Conservation (phyloP, 2,329 filamentous ascomycete species). For the Beauveria bassiana region DNA sequence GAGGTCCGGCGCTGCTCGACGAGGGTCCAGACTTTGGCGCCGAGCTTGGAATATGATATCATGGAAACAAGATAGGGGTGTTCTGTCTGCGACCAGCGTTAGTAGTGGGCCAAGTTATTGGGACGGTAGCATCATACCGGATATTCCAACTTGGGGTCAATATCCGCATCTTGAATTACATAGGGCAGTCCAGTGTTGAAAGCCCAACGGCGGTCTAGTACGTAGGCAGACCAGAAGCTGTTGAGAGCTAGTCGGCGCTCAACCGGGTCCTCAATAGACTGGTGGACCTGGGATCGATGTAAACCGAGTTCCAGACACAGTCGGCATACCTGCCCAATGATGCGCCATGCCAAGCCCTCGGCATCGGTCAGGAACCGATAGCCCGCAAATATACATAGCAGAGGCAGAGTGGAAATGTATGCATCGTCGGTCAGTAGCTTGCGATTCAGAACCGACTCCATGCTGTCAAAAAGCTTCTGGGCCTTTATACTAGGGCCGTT, state of each 20-base stretch:
- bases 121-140: slow-evolving; percentile 45
- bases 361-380: slow-evolving; percentile 84
- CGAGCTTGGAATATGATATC: slow-evolving; percentile 76
- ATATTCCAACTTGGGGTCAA: slow-evolving; percentile 70
- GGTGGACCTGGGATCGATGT: slow-evolving; percentile 69
- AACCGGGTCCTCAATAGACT: slow-evolving; percentile 59
- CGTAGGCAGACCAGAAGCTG: slow-evolving; percentile 81
- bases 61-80: slow-evolving; percentile 72
- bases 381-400: slow-evolving; percentile 45
- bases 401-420: slow-evolving; percentile 39
- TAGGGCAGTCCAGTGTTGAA: slow-evolving; percentile 86
- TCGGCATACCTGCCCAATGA: slow-evolving; percentile 75
- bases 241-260: slow-evolving; percentile 61
- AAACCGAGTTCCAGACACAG: slow-evolving; percentile 76
- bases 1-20: slow-evolving; percentile 45
- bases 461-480: slow-evolving; percentile 64
- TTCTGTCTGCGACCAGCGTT: slow-evolving; percentile 32
- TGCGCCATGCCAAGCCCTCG: slow-evolving; percentile 76
- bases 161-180: slow-evolving; percentile 75
- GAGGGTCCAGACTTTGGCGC: slow-evolving; percentile 79
- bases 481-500: slow-evolving; percentile 72
- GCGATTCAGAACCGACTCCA: slow-evolving; percentile 63
- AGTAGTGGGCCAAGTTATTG: slow-evolving; percentile 9
- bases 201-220: slow-evolving; percentile 79
- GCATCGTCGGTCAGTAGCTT: slow-evolving; percentile 49